phyloP scores from a whole-genome alignment of 164 flowering plant species.

The Piper betle region DNA sequence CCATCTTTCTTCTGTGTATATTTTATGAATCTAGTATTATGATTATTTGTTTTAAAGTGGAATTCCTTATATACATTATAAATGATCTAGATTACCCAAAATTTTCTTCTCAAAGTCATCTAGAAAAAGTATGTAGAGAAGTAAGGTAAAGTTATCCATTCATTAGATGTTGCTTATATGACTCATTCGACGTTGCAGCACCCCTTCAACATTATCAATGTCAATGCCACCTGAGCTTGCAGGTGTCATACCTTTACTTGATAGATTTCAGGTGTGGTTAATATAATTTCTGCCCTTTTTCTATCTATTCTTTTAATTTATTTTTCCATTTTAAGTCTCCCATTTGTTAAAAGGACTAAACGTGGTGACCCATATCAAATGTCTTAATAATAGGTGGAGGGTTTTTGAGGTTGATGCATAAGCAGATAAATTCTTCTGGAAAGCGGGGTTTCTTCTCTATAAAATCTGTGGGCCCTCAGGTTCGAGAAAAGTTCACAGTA shows the following conservation, averaged over 20 bases:
- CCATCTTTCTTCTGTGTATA: too few species aligned
- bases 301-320: neutral
- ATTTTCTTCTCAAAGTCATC: neutral
- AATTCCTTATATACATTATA: too few species aligned
- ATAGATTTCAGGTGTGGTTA: conserved; percentile 71
- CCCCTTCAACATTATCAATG: conserved; percentile 55
- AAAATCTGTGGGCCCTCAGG: conserved; percentile 57
- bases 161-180: neutral
- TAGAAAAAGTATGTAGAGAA: too few species aligned
- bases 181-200: conserved; percentile 29
- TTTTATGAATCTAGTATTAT: too few species aligned
- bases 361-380: neutral
- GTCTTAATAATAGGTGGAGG: conserved; percentile 57
- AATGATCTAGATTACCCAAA: neutral
- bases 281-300: neutral
- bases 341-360: neutral
- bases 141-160: neutral
- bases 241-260: conserved; percentile 82
- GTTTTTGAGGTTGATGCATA: conserved; percentile 83
- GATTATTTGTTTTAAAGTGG: too few species aligned
- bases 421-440: conserved; percentile 77
- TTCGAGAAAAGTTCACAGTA: conserved; percentile 75
- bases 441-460: conserved; percentile 90
- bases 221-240: conserved; percentile 76
- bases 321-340: neutral